phyloP scores from a whole-genome alignment of 73 alveolate species.

The Symbiodinium pilosum region DNA sequence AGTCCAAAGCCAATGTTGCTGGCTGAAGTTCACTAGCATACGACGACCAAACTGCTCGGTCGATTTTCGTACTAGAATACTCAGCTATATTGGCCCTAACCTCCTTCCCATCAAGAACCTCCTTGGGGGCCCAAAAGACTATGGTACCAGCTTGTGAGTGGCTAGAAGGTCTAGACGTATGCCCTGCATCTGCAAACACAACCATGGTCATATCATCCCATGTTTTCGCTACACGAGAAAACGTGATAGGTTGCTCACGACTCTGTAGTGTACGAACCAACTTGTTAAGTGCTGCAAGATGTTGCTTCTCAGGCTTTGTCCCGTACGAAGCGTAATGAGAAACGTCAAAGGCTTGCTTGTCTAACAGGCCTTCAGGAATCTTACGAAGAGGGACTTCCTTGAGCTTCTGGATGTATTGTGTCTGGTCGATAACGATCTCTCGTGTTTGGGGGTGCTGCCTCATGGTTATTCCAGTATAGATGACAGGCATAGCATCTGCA shows the following conservation, averaged over 20 bases:
- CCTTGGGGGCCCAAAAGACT: not conserved
- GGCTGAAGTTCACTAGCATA: not conserved
- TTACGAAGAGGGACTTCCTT: too few relatives aligned
- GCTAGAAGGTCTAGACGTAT: not conserved
- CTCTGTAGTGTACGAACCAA: not conserved
- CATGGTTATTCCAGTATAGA: too few relatives aligned
- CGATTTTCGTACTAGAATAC: not conserved
- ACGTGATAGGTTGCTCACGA: not conserved
- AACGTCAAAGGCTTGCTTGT: too few relatives aligned
- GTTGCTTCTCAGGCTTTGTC: not conserved
- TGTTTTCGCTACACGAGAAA: not conserved
- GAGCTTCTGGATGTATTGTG: too few relatives aligned
- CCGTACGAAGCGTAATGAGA: not conserved
- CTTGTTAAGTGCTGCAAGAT: not conserved
- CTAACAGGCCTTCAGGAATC: too few relatives aligned
- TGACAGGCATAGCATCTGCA: too few relatives aligned
- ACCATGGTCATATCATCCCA: not conserved
- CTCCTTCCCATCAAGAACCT: not conserved
- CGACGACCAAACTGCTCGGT: not conserved
- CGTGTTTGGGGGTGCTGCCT: too few relatives aligned
- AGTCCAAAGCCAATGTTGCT: not conserved
- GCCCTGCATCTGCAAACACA: not conserved
- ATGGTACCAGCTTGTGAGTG: not conserved
- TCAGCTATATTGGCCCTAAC: not conserved
- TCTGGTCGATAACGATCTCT: too few relatives aligned